Conservation (phyloP, 495 filamentous ascomycete species). For the Penicillium diatomitis region DNA sequence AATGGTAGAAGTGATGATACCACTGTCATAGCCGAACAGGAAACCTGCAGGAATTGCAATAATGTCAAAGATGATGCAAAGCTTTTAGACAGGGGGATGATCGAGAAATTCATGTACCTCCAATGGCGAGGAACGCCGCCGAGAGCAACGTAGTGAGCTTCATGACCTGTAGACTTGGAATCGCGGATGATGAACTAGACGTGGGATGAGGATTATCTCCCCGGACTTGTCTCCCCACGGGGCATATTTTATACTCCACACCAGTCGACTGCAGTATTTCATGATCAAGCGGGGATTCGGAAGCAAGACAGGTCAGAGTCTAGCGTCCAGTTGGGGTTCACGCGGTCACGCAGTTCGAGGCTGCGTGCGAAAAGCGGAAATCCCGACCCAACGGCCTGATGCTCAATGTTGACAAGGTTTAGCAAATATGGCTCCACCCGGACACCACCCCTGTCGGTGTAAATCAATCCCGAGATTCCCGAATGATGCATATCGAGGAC, state of each 20-base stretch:
- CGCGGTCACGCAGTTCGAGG: not conserved
- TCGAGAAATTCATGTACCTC: conserved; percentile 8
- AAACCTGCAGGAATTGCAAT: conserved; percentile 9
- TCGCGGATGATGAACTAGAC: not conserved
- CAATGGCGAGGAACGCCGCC: conserved; percentile 18
- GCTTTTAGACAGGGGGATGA: not conserved
- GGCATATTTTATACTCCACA: conserved; percentile 1
- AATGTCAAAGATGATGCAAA: not conserved
- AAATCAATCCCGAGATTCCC: not conserved
- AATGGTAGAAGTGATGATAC: conserved; percentile 35
- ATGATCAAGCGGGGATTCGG: not conserved
- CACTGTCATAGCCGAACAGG: conserved; percentile 27
- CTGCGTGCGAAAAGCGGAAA: not conserved
- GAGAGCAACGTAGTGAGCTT: conserved; percentile 15
- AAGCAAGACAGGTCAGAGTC: not conserved
- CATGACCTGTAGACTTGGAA: conserved; percentile 1
- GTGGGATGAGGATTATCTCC: not conserved
- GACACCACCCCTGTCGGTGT: not conserved
- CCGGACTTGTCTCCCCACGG: not conserved
- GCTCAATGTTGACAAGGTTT: not conserved
- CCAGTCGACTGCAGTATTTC: not conserved
- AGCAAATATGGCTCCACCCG: not conserved
- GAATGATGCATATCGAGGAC: too few species aligned
- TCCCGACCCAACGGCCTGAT: not conserved
- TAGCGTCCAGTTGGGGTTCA: not conserved